Base-by-base conservation (phyloP, 208 protist species). In the Trypanosoma caninum region DNA sequence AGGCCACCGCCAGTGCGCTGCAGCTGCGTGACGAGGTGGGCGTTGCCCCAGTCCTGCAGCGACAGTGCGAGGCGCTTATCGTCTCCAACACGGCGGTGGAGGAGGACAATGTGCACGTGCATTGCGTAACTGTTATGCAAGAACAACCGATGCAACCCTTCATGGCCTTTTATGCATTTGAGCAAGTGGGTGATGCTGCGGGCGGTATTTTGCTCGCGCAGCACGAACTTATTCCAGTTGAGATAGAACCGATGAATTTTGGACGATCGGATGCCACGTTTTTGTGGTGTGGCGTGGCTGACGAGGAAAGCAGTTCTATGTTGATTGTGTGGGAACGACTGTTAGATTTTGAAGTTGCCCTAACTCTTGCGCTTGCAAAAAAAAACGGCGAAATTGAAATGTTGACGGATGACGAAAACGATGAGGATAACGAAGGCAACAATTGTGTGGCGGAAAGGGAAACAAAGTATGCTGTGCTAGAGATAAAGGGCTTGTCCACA, bases 401-500 rank as follows among this genome's bases (percentile, higher is more conserved):
- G 3, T 33, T 45, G 8, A 61, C 60, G 9, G 52, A 45, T 2
- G 47, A 51, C 11, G 72, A 76, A 0, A 75, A 82, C 1, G 66
- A 75, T 2, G 74, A 81, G 14, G 65, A 68, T 22, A 47, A 44
- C 9, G 56, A 27, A 14, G 48, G 51, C 8, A 37, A 35, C n/a
- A n/a, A 11, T 14, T 5, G 13, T 6, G 42, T 0, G 58, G 48
- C 25, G 14, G 37, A 46, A 37, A 22, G 7, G 11, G 11, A 6
- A 10, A 1, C 8, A 14, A 52, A 62, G 7, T 57, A 77, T 51
- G 59, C 59, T 20, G 63, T 74, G 38, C 31, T 80, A 5, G 78
- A 85, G 22, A 74, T 89, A 2, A 69, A 67, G 6, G 82, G 82
- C 0, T 76, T 85, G 61, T 71, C 68, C 30, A 61, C 52, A 7